Base-by-base conservation (phyloP, 2,329 filamentous ascomycete genomes). In the Ceratocystis cacaofunesta region DNA sequence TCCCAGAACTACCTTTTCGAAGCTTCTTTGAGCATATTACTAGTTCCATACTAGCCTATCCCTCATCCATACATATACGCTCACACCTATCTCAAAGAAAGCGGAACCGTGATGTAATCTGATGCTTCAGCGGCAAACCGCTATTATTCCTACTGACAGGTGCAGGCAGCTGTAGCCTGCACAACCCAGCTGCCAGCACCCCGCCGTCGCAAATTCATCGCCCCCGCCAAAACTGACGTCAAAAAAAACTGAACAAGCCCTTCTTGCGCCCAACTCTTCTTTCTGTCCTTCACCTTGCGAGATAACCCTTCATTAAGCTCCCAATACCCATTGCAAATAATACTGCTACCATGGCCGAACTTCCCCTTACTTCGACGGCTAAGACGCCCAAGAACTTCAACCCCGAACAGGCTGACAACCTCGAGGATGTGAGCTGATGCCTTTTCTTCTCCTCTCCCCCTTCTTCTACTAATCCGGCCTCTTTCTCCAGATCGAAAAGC, bases 401-500 rank as follows among this genome's bases (percentile, higher is more conserved):
- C 74, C 73, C 85, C 74, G 74, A 85, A 71, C 74, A 81, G 60
- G 79, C 80, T 63, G 73, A 76, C 67, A 83, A 83, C 72, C 77
- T 81, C 71, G 80, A 82, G 71, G 80, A 82, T 74, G 80, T 82
- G 71, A 70, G 86, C 75, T 44, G 62, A 63, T 64, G 36, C 22
- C 25, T 41, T 43, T 62, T 64, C 62, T 48, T 7, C 43, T 22
- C 65, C 63, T 41, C 8, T 58, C 67, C 25, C 19, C 41, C 46
- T 25, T 22, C 28, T 25, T 22, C 22, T 48, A 46, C 36, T 28
- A 28, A 44, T 19, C 41, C 5, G n/a, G 8, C 58, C 58, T 22
- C 60, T 2, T 19, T 22, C 6, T 46, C 5, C 22, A 95, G 89
- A 96, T 99, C 75, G 94, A 99, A 83, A 96, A 96, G 82, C 94